Evolutionary conservation across 805 yeast genomes (phyloP), one percentile per base, ranked within the genome.

Genomic region (Brettanomyces nanus): DNA sequence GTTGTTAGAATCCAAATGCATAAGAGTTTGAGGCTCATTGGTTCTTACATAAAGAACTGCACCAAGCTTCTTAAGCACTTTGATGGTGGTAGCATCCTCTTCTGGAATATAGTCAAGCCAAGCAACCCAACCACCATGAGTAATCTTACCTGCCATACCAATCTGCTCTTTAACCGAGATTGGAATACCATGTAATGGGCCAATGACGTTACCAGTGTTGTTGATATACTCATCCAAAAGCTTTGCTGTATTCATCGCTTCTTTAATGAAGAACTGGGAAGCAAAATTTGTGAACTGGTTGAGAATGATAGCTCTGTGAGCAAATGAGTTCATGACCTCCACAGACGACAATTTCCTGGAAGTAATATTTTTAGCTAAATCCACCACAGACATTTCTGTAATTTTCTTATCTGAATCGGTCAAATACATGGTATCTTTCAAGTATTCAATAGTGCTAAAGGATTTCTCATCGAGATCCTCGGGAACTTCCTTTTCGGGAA

Each of bases 151-250:
- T 38, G 62, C 66, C 49, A 64, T 70, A 40, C 68, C 65, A 53
- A 75, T 69, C 52, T 78, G 85, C 52, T 80, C 86, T 49, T 80
- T 80, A 31, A 80, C 58, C 0, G 85, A 78, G 31, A 80, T 56
- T 14, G 86, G 86, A 28, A 80, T 60, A 31, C 86, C 86, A 47
- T 80, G 86, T 41, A 80, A 58, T 9, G 85, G 82, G 30, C 86
- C 87, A 27, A 72, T 55, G 1, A 76, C 61, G 40, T 69, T 58
- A n/a, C 77, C 77, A 37, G 71, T 64, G 35, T 64, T 62, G 14
- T 54, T 58, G 31, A 63, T 55, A 45, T 68, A 66, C 1, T 73
- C 74, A 60, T 80, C 85, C 44, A 77, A 62, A 49, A 69, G 73
- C 48, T 69, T 49, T 9, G 84, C 83, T 43, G 75, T 63, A 33